Base-by-base conservation (phyloP, 352 stramenopile genomes). In the Globisporangium sylvaticum region DNA sequence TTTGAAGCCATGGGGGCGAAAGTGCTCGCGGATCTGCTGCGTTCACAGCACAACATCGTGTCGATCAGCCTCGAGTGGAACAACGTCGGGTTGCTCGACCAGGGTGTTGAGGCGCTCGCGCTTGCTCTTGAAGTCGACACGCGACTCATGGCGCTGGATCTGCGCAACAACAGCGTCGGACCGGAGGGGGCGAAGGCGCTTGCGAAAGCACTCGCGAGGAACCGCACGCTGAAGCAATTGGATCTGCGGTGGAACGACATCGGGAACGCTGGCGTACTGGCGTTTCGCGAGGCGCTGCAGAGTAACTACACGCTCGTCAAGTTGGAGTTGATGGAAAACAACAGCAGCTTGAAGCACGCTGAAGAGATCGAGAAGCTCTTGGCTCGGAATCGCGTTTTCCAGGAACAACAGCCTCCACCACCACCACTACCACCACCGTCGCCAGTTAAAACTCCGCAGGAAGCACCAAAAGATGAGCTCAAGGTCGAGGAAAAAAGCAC, bases 161-260 rank as follows among this genome's bases (percentile, higher is more conserved):
- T 96, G 46, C 84, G 87, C 20, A 95, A 96, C 72, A 96, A 96
- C 71, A 91, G 91, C 68, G 79, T 96, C 55, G 72, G 83, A 0
- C 70, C 84, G 0, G 89, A 94, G 31, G 88, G 86, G 15, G 88
- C 87, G 18, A 84, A 79, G 31, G 75, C 79, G 1, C 72, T 96
- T 1, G 88, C 85, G 3, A 67, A 72, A 32, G 77, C 83, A 3
- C 73, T 96, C 4, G 46, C 37, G 39, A 71, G 76, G 9, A 96
- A 96, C 62, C 72, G 69, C 20, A 87, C 84, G 22, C 76, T 96
- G 25, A 70, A 81, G 37, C 78, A 88, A 32, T 70, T 96, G 31
- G 88, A 96, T 63, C 64, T 96, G 66, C 78, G 89, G 1, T 93
- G 87, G 84, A 96, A 94, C 62, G 83, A 92, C 64, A 73, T 96